Percentiles rank a stretch among this genome's conserved stretches.
Evolutionary conservation across 2,329 filamentous ascomycete genomes (phyloP).

Genomic region (Penicillium sp.): DNA sequence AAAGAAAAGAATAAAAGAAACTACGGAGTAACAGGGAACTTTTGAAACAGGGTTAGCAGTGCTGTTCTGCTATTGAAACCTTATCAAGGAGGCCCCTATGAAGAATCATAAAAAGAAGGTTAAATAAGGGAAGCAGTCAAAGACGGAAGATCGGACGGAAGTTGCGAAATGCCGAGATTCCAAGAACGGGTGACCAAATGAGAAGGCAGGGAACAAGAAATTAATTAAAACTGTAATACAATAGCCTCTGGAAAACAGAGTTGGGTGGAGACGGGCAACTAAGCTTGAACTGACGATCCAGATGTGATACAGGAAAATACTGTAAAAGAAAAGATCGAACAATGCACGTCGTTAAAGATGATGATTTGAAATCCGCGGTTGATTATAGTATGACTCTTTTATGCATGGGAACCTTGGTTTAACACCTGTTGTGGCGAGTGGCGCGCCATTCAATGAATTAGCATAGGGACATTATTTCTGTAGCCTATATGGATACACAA

Average conservation of each 20-base stretch:
- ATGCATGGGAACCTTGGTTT: slow-evolving; percentile 21
- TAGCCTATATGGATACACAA: not conserved
- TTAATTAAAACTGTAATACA: slow-evolving; percentile 10
- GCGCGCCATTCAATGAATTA: not conserved
- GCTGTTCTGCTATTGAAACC: slow-evolving; percentile 5
- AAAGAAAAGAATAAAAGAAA: not conserved
- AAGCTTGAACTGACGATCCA: slow-evolving; percentile 21
- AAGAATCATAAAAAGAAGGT: slow-evolving; percentile 28
- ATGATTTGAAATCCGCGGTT: slow-evolving; percentile 15
- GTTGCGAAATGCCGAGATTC: slow-evolving; percentile 25
- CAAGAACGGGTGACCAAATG: slow-evolving; percentile 13
- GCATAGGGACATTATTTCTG: not conserved
- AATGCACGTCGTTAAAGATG: slow-evolving; percentile 1
- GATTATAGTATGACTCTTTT: slow-evolving; percentile 9
- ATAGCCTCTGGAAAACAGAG: slow-evolving; percentile 17
- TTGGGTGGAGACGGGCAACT: slow-evolving; percentile 20
- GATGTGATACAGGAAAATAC: slow-evolving; percentile 8
- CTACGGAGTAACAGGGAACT: not conserved
- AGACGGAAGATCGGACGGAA: slow-evolving; percentile 19
- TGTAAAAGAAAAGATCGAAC: not conserved
- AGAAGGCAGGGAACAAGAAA: slow-evolving; percentile 2
- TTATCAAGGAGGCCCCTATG: slow-evolving; percentile 11
- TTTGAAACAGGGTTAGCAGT: slow-evolving; percentile 4
- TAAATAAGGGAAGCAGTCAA: slow-evolving; percentile 25
- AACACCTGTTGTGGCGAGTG: slow-evolving; percentile 9